Percentiles rank a stretch among this genome's conserved stretches.
Conservation (phyloP, 768 basidiomycete species). For the Boletus eberwhitei region DNA sequence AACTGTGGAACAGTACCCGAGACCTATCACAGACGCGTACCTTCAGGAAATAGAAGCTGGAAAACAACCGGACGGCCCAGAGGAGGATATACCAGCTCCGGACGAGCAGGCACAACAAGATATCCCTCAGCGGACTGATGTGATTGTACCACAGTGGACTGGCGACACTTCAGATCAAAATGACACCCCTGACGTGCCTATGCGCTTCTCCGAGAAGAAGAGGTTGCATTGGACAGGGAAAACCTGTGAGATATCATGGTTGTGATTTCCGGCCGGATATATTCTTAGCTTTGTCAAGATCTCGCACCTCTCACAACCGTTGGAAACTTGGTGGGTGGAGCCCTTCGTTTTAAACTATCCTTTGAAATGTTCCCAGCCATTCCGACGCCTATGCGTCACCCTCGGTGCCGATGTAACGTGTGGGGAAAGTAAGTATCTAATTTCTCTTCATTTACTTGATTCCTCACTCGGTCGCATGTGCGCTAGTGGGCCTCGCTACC, state of each 20-base stretch:
- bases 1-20: conserved; percentile 49
- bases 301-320: conserved; percentile 89
- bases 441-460: not conserved
- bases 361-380: conserved; percentile 55
- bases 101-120: conserved; percentile 18
- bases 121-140: not conserved
- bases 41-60: conserved; percentile 46
- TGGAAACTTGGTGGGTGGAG: conserved; percentile 71
- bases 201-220: conserved; percentile 80
- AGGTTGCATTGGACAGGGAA: conserved; percentile 82
- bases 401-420: conserved; percentile 94
- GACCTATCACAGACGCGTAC: conserved; percentile 62
- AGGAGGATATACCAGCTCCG: not conserved
- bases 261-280: conserved; percentile 9
- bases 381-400: conserved; percentile 82
- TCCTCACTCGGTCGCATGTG: not conserved
- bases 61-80: conserved; percentile 14
- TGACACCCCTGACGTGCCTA: conserved; percentile 67
- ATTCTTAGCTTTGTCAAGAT: conserved; percentile 39
- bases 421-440: conserved; percentile 68
- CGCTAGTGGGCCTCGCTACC: conserved; percentile 85
- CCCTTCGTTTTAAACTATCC: not conserved
- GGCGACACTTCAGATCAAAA: conserved; percentile 35
- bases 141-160: conserved; percentile 33
- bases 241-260: conserved; percentile 55